Conservation (phyloP, 768 basidiomycete species). For the Holtermanniella nyarrowii region DNA sequence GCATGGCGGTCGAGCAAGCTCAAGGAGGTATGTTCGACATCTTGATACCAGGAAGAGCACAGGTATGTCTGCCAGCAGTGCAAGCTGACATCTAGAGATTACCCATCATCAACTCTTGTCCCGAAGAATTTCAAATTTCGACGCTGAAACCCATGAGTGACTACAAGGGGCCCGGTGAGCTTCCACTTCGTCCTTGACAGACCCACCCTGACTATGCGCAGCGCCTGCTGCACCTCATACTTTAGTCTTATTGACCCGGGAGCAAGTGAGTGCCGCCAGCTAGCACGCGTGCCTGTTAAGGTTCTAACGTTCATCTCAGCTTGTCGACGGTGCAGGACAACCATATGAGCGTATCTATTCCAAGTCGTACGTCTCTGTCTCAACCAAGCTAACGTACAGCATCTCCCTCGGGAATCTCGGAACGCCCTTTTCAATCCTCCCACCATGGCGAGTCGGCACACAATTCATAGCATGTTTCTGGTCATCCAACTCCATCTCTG, state of each 20-base stretch:
- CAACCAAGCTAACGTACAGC: not conserved
- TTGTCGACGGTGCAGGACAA: conserved; percentile 14
- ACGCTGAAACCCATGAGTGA: conserved; percentile 13
- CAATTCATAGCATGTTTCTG: conserved; percentile 30
- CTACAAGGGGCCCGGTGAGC: not conserved
- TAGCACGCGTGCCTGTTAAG: no score
- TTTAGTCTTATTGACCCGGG: conserved; percentile 22
- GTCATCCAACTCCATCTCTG: conserved; percentile 16
- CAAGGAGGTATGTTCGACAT: no score
- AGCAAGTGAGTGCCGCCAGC: conserved; percentile 3
- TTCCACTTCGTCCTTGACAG: not conserved
- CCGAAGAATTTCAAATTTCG: conserved; percentile 14
- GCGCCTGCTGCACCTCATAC: conserved; percentile 26
- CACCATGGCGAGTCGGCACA: not conserved
- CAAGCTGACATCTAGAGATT: no score
- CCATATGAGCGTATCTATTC: conserved; percentile 19
- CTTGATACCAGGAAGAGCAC: no score
- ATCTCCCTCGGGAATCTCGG: not conserved
- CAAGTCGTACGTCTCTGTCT: not conserved
- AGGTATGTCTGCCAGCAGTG: no score
- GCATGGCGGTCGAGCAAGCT: no score
- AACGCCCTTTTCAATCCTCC: not conserved
- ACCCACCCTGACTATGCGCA: no score
- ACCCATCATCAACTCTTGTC: conserved; percentile 20
- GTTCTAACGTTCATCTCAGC: no score